Percentiles rank a stretch among this genome's conserved stretches.
Evolutionary conservation across 2,329 filamentous ascomycete species (phyloP).

Genomic region (Plectosphaerella cucumerina): DNA sequence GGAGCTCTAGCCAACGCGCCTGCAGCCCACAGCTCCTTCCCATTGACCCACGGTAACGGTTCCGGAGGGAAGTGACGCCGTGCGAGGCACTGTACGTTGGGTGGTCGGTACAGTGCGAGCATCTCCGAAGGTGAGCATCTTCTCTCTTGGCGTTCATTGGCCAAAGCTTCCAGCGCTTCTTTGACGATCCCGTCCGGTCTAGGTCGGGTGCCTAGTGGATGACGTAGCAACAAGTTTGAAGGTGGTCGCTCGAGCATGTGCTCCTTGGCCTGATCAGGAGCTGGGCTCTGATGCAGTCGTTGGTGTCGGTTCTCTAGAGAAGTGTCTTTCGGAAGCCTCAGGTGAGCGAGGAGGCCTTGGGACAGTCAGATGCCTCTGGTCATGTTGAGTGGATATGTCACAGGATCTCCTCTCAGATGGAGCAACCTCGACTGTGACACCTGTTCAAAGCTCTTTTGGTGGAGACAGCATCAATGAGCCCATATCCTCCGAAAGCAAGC

Average conservation of each 20-base stretch:
- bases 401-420: too few species aligned
- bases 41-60: background rate
- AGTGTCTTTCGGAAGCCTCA: too few species aligned
- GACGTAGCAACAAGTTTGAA: background rate
- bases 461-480: too few species aligned
- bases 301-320: too few species aligned
- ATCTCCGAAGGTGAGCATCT: background rate
- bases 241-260: background rate
- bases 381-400: too few species aligned
- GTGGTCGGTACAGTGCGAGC: background rate
- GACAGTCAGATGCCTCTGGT: too few species aligned
- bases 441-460: too few species aligned
- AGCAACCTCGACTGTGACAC: too few species aligned
- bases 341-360: too few species aligned
- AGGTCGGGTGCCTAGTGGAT: background rate
- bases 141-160: background rate
- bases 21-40: slow-evolving; percentile 8
- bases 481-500: too few species aligned
- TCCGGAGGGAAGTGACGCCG: background rate
- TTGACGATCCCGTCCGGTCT: too few species aligned
- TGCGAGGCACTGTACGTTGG: background rate
- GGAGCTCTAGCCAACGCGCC: slow-evolving; percentile 2
- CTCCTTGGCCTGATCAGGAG: background rate
- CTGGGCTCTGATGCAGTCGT: background rate
- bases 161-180: background rate